phyloP scores from a whole-genome alignment of 306 rosid genomes.

The Oemleria cerasiformis region DNA sequence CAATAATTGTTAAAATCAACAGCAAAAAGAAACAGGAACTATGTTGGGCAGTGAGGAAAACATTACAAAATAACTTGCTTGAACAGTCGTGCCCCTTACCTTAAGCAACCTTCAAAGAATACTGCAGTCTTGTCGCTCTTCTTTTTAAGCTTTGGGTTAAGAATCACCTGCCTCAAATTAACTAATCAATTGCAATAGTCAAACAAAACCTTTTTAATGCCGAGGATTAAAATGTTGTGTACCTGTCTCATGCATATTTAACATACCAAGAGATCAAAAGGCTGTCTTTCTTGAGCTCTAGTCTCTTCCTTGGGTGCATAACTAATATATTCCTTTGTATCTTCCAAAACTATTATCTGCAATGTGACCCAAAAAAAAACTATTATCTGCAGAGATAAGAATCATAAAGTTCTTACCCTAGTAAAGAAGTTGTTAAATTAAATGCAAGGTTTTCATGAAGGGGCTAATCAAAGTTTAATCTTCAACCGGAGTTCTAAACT shows the following conservation, averaged over 20 bases:
- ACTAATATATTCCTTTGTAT: conserved; percentile 70
- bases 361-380: conserved; percentile 27
- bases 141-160: conserved; percentile 75
- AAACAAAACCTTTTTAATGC: conserved; percentile 22
- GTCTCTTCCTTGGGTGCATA: conserved; percentile 69
- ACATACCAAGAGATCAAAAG: conserved; percentile 94
- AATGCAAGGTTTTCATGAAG: neutral
- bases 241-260: conserved; percentile 10
- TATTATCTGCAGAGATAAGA: conserved; percentile 58
- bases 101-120: conserved; percentile 92
- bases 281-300: conserved; percentile 75
- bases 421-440: neutral
- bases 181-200: conserved; percentile 36
- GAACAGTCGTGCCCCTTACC: conserved; percentile 39
- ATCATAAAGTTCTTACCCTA: neutral
- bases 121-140: conserved; percentile 74
- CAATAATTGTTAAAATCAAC: too few relatives aligned
- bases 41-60: too few relatives aligned
- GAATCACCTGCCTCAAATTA: conserved; percentile 70
- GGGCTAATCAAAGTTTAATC: neutral
- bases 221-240: neutral
- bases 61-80: too few relatives aligned
- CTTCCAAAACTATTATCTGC: conserved; percentile 84
- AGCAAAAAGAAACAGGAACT: too few relatives aligned
- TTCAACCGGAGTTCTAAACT: neutral